A percentile compares a stretch with the other conserved stretches of the same genome.
phyloP scores from a whole-genome alignment of 1,284 basidiomycete species.

The Phellinidium pouzarii region DNA sequence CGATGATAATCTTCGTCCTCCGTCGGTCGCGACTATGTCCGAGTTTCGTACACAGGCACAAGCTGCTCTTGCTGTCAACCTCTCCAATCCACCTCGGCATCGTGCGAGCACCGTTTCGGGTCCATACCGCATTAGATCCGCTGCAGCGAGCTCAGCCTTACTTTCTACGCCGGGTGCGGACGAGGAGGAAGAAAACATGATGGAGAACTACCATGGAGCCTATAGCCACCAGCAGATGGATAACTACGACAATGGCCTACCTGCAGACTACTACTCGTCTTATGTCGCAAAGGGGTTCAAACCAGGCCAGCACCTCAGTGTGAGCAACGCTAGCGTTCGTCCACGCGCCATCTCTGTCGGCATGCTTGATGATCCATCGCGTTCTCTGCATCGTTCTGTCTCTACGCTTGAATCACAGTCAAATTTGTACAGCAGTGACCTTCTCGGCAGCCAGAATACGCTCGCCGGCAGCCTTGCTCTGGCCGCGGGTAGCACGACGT shows the following conservation, averaged over 20 bases:
- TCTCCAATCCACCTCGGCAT: conserved; percentile 69
- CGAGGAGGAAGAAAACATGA: conserved; percentile 65
- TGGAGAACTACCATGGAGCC: conserved; percentile 51
- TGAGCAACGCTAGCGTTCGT: conserved; percentile 37
- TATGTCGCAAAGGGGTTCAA: conserved; percentile 72
- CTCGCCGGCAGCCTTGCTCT: conserved; percentile 35
- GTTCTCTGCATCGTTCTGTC: conserved; percentile 55
- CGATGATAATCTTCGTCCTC: conserved; percentile 64
- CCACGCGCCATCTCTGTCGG: conserved; percentile 91
- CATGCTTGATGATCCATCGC: conserved; percentile 74
- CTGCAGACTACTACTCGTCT: conserved; percentile 43
- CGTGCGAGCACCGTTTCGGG: conserved; percentile 90
- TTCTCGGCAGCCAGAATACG: conserved; percentile 14
- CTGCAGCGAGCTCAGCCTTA: conserved; percentile 42
- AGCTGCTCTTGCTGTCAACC: conserved; percentile 77
- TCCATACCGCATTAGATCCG: conserved; percentile 61
- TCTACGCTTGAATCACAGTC: conserved; percentile 50
- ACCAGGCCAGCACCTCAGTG: conserved; percentile 56
- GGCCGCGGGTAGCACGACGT: conserved; percentile 48
- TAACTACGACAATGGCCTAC: conserved; percentile 49
- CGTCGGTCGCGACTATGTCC: conserved; percentile 70
- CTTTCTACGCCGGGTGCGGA: conserved; percentile 55
- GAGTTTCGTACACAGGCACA: conserved; percentile 84
- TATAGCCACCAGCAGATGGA: conserved; percentile 47
- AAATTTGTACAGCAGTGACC: conserved; percentile 40